Base-by-base conservation (phyloP, 352 stramenopile species). In the Blastocystis sp. region DNA sequence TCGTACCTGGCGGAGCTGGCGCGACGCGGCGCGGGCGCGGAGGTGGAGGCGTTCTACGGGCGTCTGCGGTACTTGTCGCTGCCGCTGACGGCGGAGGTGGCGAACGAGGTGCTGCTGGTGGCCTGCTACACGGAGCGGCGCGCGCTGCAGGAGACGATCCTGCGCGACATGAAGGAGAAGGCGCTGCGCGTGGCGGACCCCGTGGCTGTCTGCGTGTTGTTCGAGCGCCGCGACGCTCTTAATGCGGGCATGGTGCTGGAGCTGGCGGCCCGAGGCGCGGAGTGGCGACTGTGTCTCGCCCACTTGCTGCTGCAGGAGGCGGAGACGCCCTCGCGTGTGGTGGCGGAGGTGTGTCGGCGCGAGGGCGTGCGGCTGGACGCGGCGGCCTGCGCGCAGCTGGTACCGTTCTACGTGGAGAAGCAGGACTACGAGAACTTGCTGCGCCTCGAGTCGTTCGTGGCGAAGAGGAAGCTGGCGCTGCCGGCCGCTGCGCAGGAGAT, bases 51-150 rank as follows among this genome's bases (percentile, higher is more conserved):
- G 56, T 70, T 84, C 23, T 69, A 84, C 69, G 21, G 41, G 2
- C 74, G 40, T 3, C 48, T 84, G 11, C 43, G 56, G 48, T 84
- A 84, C 66, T 28, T 84, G 10, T 69, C 34, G 65, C 45, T 84
- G 40, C 61, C 53, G 4, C 17, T 84, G 9, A 28, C 53, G 40
- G 23, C 17, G 21, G 28, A 61, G 17, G 43, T 52, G 7, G n/a
- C 61, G 71, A 81, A 81, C 34, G 60, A 65, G 34, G 7, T 81
- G 38, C 43, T 81, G 21, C 23, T 81, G n/a, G 23, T 65, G n/a
- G 41, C 71, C 1, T 67, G 53, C 28, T 81, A 65, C 40, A 64
- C 41, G 19, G 41, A 81, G 34, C 10, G 21, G 65, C 11, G 23
- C 5, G 38, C n/a, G 41, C 48, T 81, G 11, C 9, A 52, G 41